These are phyloP conservation scores for Schizosaccharomyces osmophilus DNA, from an alignment of 805 yeast species.

Conservation along the genomic window DNA sequence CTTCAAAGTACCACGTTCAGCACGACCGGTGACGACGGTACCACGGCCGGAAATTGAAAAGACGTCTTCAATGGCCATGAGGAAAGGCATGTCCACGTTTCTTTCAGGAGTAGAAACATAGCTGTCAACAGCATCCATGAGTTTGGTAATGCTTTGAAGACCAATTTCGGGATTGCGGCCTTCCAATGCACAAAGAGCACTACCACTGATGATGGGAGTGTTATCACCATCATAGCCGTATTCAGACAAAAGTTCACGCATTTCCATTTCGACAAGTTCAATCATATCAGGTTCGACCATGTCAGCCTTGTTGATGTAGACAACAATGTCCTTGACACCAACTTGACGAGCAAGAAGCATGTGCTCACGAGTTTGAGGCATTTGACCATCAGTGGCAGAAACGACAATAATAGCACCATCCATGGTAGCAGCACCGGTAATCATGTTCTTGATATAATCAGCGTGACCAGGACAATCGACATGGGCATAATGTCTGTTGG, in stretches of 20 bases:
- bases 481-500: slow-evolving; percentile 85
- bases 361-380: slow-evolving; percentile 99
- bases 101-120: slow-evolving; percentile 90
- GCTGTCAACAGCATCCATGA: slow-evolving; percentile 80
- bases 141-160: slow-evolving; percentile 47
- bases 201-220: slow-evolving; percentile 94
- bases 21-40: slow-evolving; percentile 97
- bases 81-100: slow-evolving; percentile 86
- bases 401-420: slow-evolving; percentile 98
- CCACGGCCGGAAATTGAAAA: slow-evolving; percentile 99
- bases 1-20: slow-evolving; percentile 90
- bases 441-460: slow-evolving; percentile 96
- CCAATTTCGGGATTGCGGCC: slow-evolving; percentile 78
- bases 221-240: slow-evolving; percentile 97
- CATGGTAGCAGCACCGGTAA: slow-evolving; percentile 98
- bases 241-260: slow-evolving; percentile 78
- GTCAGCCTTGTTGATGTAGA: slow-evolving; percentile 93
- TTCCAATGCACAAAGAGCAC: slow-evolving; percentile 91
- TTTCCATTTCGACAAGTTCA: slow-evolving; percentile 98
- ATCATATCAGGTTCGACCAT: slow-evolving; percentile 96
- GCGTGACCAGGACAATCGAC: slow-evolving; percentile 98
- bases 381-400: slow-evolving; percentile 97
- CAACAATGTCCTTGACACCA: slow-evolving; percentile 94
- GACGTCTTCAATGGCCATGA: slow-evolving; percentile 91
- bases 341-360: slow-evolving; percentile 95